A percentile compares a stretch with the other conserved stretches of the same genome.
Evolutionary conservation across 1,284 basidiomycete genomes (phyloP).

Genomic region (Papiliotrema nemorosa): DNA sequence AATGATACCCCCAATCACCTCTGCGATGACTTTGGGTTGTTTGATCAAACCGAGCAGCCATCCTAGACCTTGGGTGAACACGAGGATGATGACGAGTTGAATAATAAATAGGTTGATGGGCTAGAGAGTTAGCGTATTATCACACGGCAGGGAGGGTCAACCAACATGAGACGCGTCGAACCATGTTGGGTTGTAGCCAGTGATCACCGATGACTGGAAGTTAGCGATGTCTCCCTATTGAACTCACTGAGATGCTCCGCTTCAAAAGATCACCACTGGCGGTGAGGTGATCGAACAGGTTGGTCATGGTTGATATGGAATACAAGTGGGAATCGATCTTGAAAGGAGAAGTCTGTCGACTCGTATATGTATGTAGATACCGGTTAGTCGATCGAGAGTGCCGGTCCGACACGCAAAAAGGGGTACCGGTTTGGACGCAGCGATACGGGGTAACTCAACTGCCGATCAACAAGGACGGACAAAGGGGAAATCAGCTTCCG

Average conservation of each 20-base stretch:
- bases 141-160: background rate
- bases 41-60: constrained; percentile 62
- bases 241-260: constrained; percentile 14
- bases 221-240: background rate
- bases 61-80: constrained; percentile 67
- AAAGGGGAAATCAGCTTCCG: too few relatives aligned
- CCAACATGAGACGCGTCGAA: constrained; percentile 58
- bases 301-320: too few relatives aligned
- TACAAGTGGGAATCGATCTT: too few relatives aligned
- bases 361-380: too few relatives aligned
- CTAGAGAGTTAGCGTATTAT: constrained; percentile 52
- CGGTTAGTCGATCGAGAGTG: too few relatives aligned
- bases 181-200: constrained; percentile 63
- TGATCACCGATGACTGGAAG: constrained; percentile 28
- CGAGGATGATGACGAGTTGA: constrained; percentile 66
- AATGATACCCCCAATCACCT: constrained; percentile 79
- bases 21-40: constrained; percentile 82
- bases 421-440: too few relatives aligned
- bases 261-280: background rate
- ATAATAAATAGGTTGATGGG: constrained; percentile 81
- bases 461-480: too few relatives aligned
- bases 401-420: too few relatives aligned
- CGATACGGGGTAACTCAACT: too few relatives aligned
- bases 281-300: background rate
- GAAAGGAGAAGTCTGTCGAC: too few relatives aligned